Evolutionary conservation across 495 filamentous ascomycete species (phyloP).

Genomic region (Neurospora discreta): DNA sequence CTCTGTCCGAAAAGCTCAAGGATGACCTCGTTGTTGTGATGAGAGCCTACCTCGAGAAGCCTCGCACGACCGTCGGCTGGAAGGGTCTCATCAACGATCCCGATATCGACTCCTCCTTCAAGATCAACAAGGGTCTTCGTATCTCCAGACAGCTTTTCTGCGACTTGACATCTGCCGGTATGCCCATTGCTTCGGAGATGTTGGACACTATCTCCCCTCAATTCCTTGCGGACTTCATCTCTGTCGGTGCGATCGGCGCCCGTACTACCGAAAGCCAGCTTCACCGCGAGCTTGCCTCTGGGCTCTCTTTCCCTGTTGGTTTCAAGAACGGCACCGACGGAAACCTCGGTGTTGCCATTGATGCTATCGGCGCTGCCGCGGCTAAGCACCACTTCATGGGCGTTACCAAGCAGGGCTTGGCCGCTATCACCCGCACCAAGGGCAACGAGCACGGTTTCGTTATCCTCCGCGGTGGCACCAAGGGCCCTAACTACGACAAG

Average conservation of each 20-base stretch:
- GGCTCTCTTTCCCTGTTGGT: conserved; percentile 92
- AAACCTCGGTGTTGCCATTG: conserved; percentile 86
- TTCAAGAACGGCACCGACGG: conserved; percentile 99
- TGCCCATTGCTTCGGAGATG: conserved; percentile 97
- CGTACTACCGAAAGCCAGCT: conserved; percentile 96
- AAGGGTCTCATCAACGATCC: conserved; percentile 99
- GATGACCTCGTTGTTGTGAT: conserved; percentile 87
- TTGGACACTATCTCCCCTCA: conserved; percentile 94
- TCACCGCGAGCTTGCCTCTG: conserved; percentile 91
- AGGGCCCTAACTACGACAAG: conserved; percentile 90
- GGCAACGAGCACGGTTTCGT: conserved; percentile 97
- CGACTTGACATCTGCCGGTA: conserved; percentile 71
- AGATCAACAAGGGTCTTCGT: conserved; percentile 97
- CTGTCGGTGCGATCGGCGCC: conserved; percentile 89
- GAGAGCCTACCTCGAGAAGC: conserved; percentile 98
- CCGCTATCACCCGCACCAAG: conserved; percentile 82
- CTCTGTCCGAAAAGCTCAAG: conserved; percentile 59
- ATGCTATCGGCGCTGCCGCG: conserved; percentile 86
- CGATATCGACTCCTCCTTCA: conserved; percentile 91
- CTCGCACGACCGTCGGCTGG: conserved; percentile 97
- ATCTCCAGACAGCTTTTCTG: conserved; percentile 82
- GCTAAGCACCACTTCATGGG: conserved; percentile 96
- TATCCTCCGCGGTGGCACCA: conserved; percentile 81
- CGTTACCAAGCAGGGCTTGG: conserved; percentile 96
- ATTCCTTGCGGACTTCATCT: conserved; percentile 91